Base-by-base conservation (phyloP, 2,329 filamentous ascomycete species). In the Diaporthe amygdali region DNA sequence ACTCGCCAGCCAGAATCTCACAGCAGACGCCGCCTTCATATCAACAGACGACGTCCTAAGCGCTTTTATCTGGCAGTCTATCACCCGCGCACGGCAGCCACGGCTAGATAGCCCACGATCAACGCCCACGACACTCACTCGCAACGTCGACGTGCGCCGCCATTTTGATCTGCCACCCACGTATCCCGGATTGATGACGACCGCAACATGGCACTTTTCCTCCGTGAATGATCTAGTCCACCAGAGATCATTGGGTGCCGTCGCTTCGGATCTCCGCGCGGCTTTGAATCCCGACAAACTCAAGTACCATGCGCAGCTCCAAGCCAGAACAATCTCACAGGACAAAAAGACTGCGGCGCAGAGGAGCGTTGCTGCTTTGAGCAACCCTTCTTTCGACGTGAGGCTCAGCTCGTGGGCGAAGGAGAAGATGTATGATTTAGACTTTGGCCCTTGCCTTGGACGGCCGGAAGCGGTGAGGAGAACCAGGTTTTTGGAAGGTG, bases 371-470 rank as follows among this genome's bases (percentile, higher is more conserved):
- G 80, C 78, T 2, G 81, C 80, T 0, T 77, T 74, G 5, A 67
- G 85, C 2, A 79, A 85, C 37, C 73, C 79, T 0, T 76, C 81
- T 0, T 76, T 75, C 0, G 86, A 89, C 47, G 77, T 90, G 3
- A 84, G 86, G 80, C 72, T 90, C 7, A 89, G 85, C 70, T 90
- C 87, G 0, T 90, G 87, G 88, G 82, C 83, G 0, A 85, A 86
- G 66, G 76, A 86, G 3, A 77, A 82, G 5, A 80, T 78, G 20
- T 86, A 85, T 72, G 77, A 81, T 0, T 77, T 85, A 7, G 84
- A 88, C 54, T 90, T 90, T 69, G 79, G 80, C 0, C 73, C 84
- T 2, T 83, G 82, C 0, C 73, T 89, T 3, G 87, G 87, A 0
- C 79, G 74, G 22, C 85, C 87, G 0, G 82, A 82, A 68, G 80